Conservation (phyloP, 2,329 filamentous ascomycete genomes). For the Aspergillus sp. region DNA sequence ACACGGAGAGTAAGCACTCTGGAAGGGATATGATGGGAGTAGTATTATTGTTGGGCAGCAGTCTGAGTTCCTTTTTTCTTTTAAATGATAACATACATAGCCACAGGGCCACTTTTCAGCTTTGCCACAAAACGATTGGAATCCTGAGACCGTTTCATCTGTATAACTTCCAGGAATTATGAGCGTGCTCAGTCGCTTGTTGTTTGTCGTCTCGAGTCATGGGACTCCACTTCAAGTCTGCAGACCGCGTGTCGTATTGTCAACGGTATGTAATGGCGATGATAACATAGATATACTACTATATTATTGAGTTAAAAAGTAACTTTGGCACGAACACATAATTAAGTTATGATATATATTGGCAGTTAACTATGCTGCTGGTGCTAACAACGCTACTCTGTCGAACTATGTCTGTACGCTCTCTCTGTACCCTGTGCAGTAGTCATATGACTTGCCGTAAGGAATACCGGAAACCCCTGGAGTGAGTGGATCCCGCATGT, state of each 20-base stretch:
- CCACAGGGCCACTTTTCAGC: slow-evolving; percentile 8
- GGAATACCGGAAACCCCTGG: not conserved
- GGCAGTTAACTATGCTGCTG: no score
- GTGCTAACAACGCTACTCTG: not conserved
- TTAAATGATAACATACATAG: slow-evolving; percentile 3
- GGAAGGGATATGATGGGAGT: not conserved
- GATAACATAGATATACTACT: not conserved
- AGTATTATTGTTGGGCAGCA: slow-evolving; percentile 9
- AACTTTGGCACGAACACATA: no score
- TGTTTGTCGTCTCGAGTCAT: not conserved
- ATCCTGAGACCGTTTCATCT: slow-evolving; percentile 5
- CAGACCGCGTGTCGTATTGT: not conserved
- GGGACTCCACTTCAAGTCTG: not conserved
- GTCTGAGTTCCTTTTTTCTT: slow-evolving; percentile 3
- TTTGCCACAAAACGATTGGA: slow-evolving; percentile 11
- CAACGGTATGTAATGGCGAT: not conserved
- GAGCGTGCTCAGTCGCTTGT: not conserved
- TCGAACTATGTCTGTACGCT: not conserved
- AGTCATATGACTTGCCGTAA: not conserved
- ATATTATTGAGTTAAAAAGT: not conserved
- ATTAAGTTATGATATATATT: no score
- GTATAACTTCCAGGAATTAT: slow-evolving; percentile 4
- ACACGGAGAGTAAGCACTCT: not conserved
- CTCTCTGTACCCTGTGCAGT: not conserved
- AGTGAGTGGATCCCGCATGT: not conserved